phyloP scores from a whole-genome alignment of 805 yeast genomes.

The Candida ulmi region DNA sequence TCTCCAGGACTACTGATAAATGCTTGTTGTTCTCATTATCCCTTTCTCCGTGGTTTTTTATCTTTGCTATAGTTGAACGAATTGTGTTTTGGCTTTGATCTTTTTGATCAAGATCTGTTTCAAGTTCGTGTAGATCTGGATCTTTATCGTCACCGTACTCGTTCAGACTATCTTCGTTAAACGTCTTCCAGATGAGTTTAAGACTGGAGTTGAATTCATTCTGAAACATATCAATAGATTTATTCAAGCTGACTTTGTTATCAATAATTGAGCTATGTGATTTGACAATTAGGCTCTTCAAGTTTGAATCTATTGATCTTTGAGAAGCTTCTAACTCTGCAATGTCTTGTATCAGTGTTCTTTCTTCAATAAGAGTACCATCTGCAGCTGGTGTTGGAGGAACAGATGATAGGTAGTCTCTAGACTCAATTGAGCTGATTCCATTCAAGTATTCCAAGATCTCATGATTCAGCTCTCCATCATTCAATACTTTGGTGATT shows the following conservation, averaged over 20 bases:
- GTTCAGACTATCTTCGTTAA: slow-evolving; percentile 24
- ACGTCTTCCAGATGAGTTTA: slow-evolving; percentile 25
- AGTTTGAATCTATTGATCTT: slow-evolving; percentile 38
- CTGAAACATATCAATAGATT: slow-evolving; percentile 25
- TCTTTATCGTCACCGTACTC: slow-evolving; percentile 26
- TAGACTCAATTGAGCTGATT: slow-evolving; percentile 43
- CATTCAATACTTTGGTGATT: slow-evolving; percentile 18
- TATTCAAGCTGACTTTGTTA: slow-evolving; percentile 34
- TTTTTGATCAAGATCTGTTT: slow-evolving; percentile 16
- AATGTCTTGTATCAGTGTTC: slow-evolving; percentile 57
- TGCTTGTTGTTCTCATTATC: slow-evolving; percentile 13
- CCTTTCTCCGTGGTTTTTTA: slow-evolving; percentile 15
- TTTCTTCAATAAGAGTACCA: slow-evolving; percentile 12
- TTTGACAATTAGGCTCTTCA: slow-evolving; percentile 33
- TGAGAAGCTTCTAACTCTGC: slow-evolving; percentile 66
- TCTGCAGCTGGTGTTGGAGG: slow-evolving; percentile 32
- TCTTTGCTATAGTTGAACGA: slow-evolving; percentile 20
- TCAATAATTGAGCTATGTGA: slow-evolving; percentile 36
- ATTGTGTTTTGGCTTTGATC: slow-evolving; percentile 24
- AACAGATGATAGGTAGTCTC: slow-evolving; percentile 37
- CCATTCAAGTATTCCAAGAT: slow-evolving; percentile 29
- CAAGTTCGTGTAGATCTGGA: slow-evolving; percentile 16
- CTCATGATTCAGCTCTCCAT: slow-evolving; percentile 31
- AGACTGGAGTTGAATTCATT: slow-evolving; percentile 26
- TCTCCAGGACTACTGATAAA: slow-evolving; percentile 41